Conservation (phyloP, 176 grass and related monocot species). For the Elaeis guineensis region DNA sequence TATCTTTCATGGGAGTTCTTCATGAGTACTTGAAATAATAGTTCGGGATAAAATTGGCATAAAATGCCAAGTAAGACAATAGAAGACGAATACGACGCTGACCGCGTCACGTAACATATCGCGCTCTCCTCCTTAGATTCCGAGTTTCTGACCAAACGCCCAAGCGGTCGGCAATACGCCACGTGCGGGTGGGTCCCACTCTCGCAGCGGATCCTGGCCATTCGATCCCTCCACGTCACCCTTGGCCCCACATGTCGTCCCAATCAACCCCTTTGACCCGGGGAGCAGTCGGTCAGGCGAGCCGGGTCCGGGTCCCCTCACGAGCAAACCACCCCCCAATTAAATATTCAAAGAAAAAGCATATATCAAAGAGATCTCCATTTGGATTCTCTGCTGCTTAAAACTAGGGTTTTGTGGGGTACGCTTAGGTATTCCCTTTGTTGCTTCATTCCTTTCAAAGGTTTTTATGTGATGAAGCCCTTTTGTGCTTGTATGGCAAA, state of each 20-base stretch:
- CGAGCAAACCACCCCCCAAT: constrained; percentile 17
- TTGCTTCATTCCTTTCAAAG: constrained; percentile 7
- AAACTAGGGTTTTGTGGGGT: constrained; percentile 10
- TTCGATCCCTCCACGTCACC: constrained; percentile 28
- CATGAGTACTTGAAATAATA: too few species aligned
- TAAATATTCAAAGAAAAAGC: constrained; percentile 19
- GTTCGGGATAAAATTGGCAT: neutral
- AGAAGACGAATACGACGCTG: neutral
- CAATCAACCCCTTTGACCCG: constrained; percentile 47
- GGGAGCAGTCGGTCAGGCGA: constrained; percentile 28
- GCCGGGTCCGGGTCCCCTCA: constrained; percentile 63
- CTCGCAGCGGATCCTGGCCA: neutral
- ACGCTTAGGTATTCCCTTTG: neutral
- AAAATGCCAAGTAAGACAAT: neutral
- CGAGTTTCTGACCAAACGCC: neutral
- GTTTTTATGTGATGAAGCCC: too few species aligned
- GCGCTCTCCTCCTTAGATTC: too few species aligned
- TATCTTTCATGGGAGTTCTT: too few species aligned
- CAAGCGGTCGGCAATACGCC: neutral
- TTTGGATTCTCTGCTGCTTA: neutral
- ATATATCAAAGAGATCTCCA: neutral
- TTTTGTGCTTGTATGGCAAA: too few species aligned
- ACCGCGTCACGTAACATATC: neutral
- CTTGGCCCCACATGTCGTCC: constrained; percentile 9
- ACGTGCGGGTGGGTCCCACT: constrained; percentile 13